A percentile compares a stretch with the other conserved stretches of the same genome.
phyloP scores from a whole-genome alignment of 2,329 filamentous ascomycete genomes.

The Teratosphaeria gauchensis region DNA sequence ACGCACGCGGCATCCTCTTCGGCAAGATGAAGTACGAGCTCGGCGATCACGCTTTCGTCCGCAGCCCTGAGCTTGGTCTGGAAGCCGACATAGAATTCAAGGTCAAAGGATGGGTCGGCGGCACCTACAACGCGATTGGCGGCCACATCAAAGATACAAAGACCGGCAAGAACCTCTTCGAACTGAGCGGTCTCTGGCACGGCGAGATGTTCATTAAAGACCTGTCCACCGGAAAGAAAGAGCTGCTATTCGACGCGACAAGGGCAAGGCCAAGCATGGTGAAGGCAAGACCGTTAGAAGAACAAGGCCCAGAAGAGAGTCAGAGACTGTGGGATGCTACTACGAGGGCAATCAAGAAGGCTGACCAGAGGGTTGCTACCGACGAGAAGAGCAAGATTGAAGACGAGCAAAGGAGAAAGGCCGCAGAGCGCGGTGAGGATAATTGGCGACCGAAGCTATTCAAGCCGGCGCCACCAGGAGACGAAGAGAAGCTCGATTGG shows the following conservation, averaged over 20 bases:
- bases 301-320: slow-evolving; percentile 85
- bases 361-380: slow-evolving; percentile 81
- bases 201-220: slow-evolving; percentile 91
- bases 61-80: slow-evolving; percentile 79
- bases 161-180: slow-evolving; percentile 78
- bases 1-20: slow-evolving; percentile 90
- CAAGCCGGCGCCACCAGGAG: slow-evolving; percentile 51
- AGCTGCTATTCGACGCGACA: slow-evolving; percentile 79
- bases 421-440: slow-evolving; percentile 66
- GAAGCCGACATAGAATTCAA: slow-evolving; percentile 95
- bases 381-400: slow-evolving; percentile 96
- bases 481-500: slow-evolving; percentile 84
- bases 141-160: slow-evolving; percentile 82
- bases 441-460: slow-evolving; percentile 89
- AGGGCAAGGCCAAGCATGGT: slow-evolving; percentile 69
- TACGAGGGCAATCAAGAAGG: slow-evolving; percentile 67
- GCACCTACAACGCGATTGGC: slow-evolving; percentile 92
- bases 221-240: slow-evolving; percentile 71
- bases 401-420: slow-evolving; percentile 82
- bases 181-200: slow-evolving; percentile 87
- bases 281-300: slow-evolving; percentile 62
- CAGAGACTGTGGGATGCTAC: slow-evolving; percentile 79
- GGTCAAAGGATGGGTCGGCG: slow-evolving; percentile 93
- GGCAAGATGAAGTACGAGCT: slow-evolving; percentile 99
- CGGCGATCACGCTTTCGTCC: slow-evolving; percentile 87